phyloP scores from a whole-genome alignment of 2,329 filamentous ascomycete species.

The Fusarium sp. region DNA sequence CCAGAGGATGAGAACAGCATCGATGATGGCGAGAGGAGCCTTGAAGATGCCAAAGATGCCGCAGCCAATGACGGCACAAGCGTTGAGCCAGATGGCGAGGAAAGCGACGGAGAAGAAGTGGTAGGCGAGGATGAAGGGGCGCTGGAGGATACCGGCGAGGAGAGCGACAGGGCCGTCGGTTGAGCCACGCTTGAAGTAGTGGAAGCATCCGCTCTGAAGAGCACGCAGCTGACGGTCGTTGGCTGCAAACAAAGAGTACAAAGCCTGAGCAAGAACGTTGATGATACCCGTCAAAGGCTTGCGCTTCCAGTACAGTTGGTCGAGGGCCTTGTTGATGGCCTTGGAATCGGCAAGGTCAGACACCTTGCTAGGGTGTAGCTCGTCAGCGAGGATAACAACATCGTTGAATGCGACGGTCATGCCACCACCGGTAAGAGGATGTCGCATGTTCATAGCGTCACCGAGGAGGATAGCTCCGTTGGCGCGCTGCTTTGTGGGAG shows the following conservation, averaged over 20 bases:
- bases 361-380: conserved; percentile 77
- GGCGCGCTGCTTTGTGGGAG: conserved; percentile 70
- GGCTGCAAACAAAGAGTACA: conserved; percentile 92
- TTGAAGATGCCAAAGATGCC: conserved; percentile 54
- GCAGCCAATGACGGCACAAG: conserved; percentile 52
- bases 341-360: conserved; percentile 75
- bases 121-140: conserved; percentile 81
- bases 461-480: conserved; percentile 83
- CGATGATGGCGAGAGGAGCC: conserved; percentile 70
- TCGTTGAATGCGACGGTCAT: conserved; percentile 99
- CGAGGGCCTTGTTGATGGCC: conserved; percentile 75
- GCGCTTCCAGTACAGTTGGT: conserved; percentile 84
- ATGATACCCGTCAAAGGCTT: conserved; percentile 88
- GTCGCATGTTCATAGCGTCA: conserved; percentile 99
- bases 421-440: conserved; percentile 94
- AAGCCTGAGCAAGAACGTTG: conserved; percentile 96
- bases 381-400: conserved; percentile 78
- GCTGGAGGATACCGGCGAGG: conserved; percentile 82
- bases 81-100: conserved; percentile 79
- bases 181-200: conserved; percentile 84
- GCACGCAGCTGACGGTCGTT: conserved; percentile 80
- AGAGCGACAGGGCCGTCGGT: conserved; percentile 84
- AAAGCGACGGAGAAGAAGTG: conserved; percentile 97
- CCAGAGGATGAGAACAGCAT: conserved; percentile 77
- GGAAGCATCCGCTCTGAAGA: conserved; percentile 90